Evolutionary conservation across 148 eudicot species (phyloP).

Genomic region (Hydrangea macrophylla): DNA sequence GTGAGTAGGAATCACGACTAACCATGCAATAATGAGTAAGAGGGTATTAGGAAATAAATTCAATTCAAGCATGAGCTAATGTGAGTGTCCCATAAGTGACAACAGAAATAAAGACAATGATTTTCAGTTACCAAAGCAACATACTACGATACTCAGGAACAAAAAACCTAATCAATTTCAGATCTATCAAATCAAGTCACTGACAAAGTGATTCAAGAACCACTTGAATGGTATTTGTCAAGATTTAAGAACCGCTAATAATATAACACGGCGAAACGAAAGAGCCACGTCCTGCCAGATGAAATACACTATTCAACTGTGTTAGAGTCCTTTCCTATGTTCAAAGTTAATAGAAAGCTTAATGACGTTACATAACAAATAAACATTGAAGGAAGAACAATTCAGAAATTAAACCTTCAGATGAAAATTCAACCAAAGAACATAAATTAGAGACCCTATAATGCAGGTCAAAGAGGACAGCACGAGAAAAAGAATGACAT

Average conservation of each 20-base stretch:
- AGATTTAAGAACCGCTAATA: neutral
- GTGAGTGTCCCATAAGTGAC: neutral
- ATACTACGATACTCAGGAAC: neutral
- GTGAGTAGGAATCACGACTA: neutral
- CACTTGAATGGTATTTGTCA: neutral
- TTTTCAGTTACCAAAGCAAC: neutral
- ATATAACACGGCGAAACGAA: too few species aligned
- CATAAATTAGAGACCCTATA: neutral
- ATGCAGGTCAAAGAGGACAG: conserved; percentile 3
- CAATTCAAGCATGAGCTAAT: neutral
- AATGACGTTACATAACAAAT: neutral
- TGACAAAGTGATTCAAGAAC: too few species aligned
- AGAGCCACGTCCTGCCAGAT: too few species aligned
- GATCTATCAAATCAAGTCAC: neutral
- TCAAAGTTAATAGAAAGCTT: too few species aligned
- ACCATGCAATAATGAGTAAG: neutral
- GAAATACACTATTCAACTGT: too few species aligned
- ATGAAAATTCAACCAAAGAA: neutral
- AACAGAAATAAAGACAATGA: too few species aligned
- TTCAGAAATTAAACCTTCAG: too few species aligned
- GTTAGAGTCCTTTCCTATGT: too few species aligned
- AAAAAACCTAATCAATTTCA: neutral
- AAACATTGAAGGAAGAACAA: neutral
- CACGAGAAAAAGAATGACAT: neutral
- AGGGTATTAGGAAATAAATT: neutral